A percentile compares a stretch with the other conserved stretches of the same genome.
phyloP scores from a whole-genome alignment of 257 asterid species.

The Nicotiana obtusifolia region DNA sequence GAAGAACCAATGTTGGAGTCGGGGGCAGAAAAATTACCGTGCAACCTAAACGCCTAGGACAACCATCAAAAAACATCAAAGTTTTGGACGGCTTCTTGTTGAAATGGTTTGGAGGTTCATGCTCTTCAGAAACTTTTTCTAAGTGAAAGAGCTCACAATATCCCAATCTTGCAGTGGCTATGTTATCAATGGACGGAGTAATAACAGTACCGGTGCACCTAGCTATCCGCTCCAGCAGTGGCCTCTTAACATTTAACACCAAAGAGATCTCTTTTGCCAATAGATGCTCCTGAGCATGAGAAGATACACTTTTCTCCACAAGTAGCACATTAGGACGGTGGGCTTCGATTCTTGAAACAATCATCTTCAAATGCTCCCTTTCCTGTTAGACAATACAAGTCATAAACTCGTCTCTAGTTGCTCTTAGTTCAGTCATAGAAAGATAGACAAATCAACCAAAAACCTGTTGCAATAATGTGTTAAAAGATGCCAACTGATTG shows the following conservation, averaged over 20 bases:
- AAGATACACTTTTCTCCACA: conserved; percentile 90
- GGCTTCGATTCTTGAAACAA: conserved; percentile 80
- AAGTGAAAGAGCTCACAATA: conserved; percentile 78
- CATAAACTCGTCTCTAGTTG: conserved; percentile 13
- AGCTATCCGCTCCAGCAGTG: conserved; percentile 80
- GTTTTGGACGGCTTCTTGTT: conserved; percentile 79
- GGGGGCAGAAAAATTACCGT: conserved; percentile 48
- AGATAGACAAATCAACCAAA: conserved; percentile 5
- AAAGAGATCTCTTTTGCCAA: conserved; percentile 85
- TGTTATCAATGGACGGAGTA: conserved; percentile 71
- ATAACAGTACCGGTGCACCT: conserved; percentile 84
- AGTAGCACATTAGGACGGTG: conserved; percentile 88
- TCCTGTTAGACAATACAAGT: conserved; percentile 43
- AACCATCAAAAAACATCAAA: conserved; percentile 92
- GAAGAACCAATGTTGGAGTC: background rate
- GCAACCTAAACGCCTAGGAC: conserved; percentile 94
- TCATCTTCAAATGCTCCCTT: conserved; percentile 69
- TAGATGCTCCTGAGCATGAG: conserved; percentile 80
- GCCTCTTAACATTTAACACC: conserved; percentile 74
- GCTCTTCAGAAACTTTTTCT: conserved; percentile 73
- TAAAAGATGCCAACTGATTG: conserved; percentile 83
- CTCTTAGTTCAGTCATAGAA: conserved; percentile 12
- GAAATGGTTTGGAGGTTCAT: conserved; percentile 59
- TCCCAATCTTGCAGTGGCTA: conserved; percentile 66
- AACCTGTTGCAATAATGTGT: conserved; percentile 84